Evolutionary conservation across 208 protist genomes (phyloP).

Genomic region (Jaenimonas drosophilae): DNA sequence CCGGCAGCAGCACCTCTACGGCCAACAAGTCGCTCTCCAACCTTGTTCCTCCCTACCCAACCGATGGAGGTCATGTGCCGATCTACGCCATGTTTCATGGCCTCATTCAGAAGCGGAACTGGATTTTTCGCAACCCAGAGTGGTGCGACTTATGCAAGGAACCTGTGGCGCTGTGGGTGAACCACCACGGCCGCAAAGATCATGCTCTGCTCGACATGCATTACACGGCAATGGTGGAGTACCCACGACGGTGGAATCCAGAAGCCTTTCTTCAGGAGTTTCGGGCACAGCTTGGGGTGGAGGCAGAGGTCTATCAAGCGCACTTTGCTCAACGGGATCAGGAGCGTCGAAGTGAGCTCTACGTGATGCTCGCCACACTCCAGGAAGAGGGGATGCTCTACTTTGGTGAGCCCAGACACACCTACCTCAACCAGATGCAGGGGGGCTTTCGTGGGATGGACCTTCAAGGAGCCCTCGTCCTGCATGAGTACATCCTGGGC

Average conservation of each 20-base stretch:
- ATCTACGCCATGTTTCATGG: slow-evolving; percentile 81
- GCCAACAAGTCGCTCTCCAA: too few relatives aligned
- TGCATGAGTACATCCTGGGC: slow-evolving; percentile 72
- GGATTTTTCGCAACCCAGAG: slow-evolving; percentile 67
- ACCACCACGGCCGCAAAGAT: slow-evolving; percentile 84
- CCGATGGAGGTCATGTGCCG: slow-evolving; percentile 76
- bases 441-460: slow-evolving; percentile 78
- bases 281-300: slow-evolving; percentile 38
- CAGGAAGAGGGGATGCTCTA: slow-evolving; percentile 75
- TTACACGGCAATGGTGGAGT: slow-evolving; percentile 77
- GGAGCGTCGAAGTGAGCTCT: slow-evolving; percentile 61
- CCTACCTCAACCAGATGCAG: slow-evolving; percentile 73
- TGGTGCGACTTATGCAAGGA: slow-evolving; percentile 90
- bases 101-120: slow-evolving; percentile 77
- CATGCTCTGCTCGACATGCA: slow-evolving; percentile 85
- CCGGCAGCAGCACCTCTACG: too few relatives aligned
- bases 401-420: slow-evolving; percentile 70
- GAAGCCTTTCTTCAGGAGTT: slow-evolving; percentile 43
- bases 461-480: slow-evolving; percentile 77
- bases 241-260: slow-evolving; percentile 71
- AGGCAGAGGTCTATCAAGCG: slow-evolving; percentile 37
- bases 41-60: slow-evolving; percentile 46
- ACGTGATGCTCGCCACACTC: slow-evolving; percentile 66
- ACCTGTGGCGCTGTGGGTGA: slow-evolving; percentile 76
- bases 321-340: slow-evolving; percentile 39